Evolutionary conservation across 1,284 basidiomycete genomes (phyloP), one percentile per base, ranked within the genome.

Genomic region (Ceratobasidium sp.): DNA sequence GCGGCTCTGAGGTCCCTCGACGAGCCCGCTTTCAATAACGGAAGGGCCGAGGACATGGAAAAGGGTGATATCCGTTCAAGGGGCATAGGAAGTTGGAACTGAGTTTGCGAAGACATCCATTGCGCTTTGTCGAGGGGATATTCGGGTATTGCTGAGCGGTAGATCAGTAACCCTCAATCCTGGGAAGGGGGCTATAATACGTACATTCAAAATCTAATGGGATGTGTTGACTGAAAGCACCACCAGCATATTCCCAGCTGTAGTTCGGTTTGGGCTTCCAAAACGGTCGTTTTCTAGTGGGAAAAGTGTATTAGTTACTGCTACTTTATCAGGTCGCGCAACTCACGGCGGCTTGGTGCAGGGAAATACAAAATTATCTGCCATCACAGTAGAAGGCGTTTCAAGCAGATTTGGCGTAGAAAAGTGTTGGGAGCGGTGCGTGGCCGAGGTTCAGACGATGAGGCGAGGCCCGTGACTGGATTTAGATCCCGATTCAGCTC

Each of bases 81-180:
- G 23, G 50, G 28, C 21, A 39, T 43, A 34, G 64, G 64, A n/a
- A 67, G 48, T 41, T 67, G 64, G 50, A 67, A 67, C 26, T 67
- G 64, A 26, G 50, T 53, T 41, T 67, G 64, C 16, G 64, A 67
- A 12, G 64, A 67, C 64, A 67, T 55, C 64, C 64, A 67, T 55
- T 67, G 64, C 32, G 48, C 50, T 55, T 48, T 67, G 36, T 67
- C 64, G 26, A 18, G 64, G 21, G 64, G 64, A 32, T 67, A 67
- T 23, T 67, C 64, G 43, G 64, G 64, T 53, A 67, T 67, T 26
- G 64, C 64, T 67, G 36, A 41, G 18, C 1, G 30, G n/a, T 28
- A 23, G 34, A 32, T 67, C 36, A 55, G 36, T 67, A 55, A 58
- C 32, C 32, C 32, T 39, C 21, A 32, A 58, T 18, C 36, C 34